phyloP scores from a whole-genome alignment of 148 eudicot genomes.

The Rhododendron ferrugineum region DNA sequence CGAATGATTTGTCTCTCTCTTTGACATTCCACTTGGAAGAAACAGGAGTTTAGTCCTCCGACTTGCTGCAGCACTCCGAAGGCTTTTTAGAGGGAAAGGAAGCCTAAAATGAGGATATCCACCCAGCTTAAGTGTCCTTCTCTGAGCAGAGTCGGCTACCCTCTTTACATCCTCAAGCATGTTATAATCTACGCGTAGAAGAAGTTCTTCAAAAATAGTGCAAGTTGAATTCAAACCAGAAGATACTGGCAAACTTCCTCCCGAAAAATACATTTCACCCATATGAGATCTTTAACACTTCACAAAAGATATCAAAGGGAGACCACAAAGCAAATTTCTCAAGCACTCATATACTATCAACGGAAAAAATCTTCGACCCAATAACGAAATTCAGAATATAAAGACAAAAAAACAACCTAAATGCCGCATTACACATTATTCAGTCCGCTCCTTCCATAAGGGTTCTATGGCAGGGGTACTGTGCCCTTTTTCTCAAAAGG shows the following conservation, averaged over 20 bases:
- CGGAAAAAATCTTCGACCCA: not conserved
- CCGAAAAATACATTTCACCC: not conserved
- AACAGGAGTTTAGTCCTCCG: conserved; percentile 48
- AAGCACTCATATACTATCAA: not conserved
- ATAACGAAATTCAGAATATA: not conserved
- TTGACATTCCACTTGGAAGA: conserved; percentile 73
- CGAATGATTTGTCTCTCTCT: conserved; percentile 57
- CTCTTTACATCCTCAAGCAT: conserved; percentile 92
- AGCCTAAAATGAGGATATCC: conserved; percentile 42
- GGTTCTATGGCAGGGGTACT: not conserved
- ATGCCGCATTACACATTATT: not conserved
- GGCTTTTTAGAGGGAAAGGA: conserved; percentile 55
- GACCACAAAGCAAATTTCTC: not conserved
- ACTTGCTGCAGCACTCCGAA: conserved; percentile 47
- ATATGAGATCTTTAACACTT: not conserved
- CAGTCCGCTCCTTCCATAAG: not conserved
- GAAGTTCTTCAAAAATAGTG: not conserved
- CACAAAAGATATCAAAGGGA: not conserved
- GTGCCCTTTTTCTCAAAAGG: not conserved
- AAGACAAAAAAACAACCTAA: not conserved
- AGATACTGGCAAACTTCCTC: not conserved
- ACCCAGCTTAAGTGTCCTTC: conserved; percentile 51
- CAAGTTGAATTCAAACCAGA: not conserved
- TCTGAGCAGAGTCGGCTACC: conserved; percentile 83
- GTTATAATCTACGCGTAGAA: conserved; percentile 48